Conservation (phyloP, 192 early-diverging fungal genomes). For the Chytriomyces sp. region DNA sequence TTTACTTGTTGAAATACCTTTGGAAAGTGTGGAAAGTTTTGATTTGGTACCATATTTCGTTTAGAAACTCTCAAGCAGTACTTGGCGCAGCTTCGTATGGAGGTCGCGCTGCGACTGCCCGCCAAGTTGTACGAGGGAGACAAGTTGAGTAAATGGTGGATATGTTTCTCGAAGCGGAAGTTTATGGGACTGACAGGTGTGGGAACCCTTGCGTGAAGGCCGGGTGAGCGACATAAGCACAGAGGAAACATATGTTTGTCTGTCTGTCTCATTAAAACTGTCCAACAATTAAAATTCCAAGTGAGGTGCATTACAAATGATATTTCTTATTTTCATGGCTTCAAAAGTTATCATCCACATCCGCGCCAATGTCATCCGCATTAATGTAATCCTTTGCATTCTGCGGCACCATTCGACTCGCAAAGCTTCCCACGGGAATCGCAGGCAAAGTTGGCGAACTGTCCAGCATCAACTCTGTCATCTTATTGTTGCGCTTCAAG, state of each 20-base stretch:
- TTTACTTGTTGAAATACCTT: not conserved
- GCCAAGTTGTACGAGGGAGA: constrained; percentile 80
- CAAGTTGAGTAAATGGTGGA: constrained; percentile 96
- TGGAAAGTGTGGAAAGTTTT: not conserved
- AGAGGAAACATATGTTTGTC: too few relatives aligned
- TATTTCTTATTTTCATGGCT: too few relatives aligned
- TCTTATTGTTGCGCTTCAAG: not conserved
- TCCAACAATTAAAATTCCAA: too few relatives aligned
- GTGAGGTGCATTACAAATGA: too few relatives aligned
- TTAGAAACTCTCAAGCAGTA: constrained; percentile 84
- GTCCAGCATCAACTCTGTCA: not conserved
- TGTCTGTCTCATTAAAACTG: too few relatives aligned
- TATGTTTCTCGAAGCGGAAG: constrained; percentile 98
- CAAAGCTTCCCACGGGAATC: constrained; percentile 21
- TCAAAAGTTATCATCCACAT: not conserved
- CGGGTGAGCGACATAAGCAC: too few relatives aligned
- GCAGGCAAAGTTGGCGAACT: constrained; percentile 10
- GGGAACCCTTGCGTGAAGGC: constrained; percentile 44
- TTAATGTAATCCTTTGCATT: not conserved
- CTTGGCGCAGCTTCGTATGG: constrained; percentile 86
- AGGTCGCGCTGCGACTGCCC: constrained; percentile 74
- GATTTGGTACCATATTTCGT: not conserved
- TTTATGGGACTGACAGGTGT: constrained; percentile 87
- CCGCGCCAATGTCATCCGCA: constrained; percentile 15
- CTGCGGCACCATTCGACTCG: constrained; percentile 6